Conservation (phyloP, 1,139 yeast genomes). For the Geotrichum fermentans region DNA sequence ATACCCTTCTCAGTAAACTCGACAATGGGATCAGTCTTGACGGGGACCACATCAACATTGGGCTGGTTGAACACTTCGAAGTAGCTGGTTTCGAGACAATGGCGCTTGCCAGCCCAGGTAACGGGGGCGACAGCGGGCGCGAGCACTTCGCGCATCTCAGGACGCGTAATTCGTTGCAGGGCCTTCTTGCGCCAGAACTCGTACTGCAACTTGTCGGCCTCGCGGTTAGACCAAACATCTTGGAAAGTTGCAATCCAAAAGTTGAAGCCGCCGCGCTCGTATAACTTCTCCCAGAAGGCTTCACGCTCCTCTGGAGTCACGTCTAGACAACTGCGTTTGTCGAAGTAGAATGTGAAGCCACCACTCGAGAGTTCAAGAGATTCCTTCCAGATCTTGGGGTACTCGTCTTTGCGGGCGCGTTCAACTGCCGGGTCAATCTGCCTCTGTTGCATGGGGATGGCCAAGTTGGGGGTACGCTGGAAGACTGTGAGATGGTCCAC, state of each 20-base stretch:
- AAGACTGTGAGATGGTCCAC: slow-evolving; percentile 27
- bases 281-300: slow-evolving; percentile 25
- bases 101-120: slow-evolving; percentile 35
- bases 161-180: slow-evolving; percentile 29
- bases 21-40: slow-evolving; percentile 28
- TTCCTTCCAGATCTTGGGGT: slow-evolving; percentile 22
- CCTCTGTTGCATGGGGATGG: slow-evolving; percentile 30
- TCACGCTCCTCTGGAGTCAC: slow-evolving; percentile 30
- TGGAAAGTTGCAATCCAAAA: slow-evolving; percentile 31
- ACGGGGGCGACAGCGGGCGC: slow-evolving; percentile 32
- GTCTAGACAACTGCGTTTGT: slow-evolving; percentile 20
- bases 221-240: slow-evolving; percentile 28
- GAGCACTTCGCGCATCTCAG: slow-evolving; percentile 26
- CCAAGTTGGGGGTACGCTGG: slow-evolving; percentile 33
- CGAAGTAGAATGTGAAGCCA: slow-evolving; percentile 26
- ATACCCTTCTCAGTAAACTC: slow-evolving; percentile 30
- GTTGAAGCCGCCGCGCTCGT: slow-evolving; percentile 30
- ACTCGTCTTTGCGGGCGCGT: slow-evolving; percentile 20
- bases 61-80: too few relatives aligned
- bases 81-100: slow-evolving; percentile 30
- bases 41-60: slow-evolving; percentile 33
- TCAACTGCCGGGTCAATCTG: slow-evolving; percentile 15
- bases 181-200: slow-evolving; percentile 32
- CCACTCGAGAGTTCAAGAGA: slow-evolving; percentile 21
- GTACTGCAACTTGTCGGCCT: slow-evolving; percentile 30